Evolutionary conservation across 2,329 filamentous ascomycete genomes (phyloP).

Genomic region (Fusarium tjaetaba): DNA sequence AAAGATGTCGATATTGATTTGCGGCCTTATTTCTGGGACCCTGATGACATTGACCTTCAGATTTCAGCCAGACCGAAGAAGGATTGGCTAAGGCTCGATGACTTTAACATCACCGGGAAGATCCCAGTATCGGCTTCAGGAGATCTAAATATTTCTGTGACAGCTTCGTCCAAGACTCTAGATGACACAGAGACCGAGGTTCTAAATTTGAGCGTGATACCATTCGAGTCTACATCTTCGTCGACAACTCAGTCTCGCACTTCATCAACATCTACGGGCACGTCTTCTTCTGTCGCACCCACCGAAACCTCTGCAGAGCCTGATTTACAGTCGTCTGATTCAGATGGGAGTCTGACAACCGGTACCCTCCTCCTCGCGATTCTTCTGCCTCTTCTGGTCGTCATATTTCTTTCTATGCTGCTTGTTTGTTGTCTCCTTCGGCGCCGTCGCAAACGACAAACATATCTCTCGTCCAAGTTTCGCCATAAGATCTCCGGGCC

Average conservation of each 20-base stretch:
- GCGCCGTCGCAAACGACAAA: constrained; percentile 44
- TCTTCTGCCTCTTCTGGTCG: constrained; percentile 54
- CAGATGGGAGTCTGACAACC: constrained; percentile 43
- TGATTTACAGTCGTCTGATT: constrained; percentile 14
- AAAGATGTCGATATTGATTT: constrained; percentile 56
- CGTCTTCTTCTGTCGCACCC: constrained; percentile 38
- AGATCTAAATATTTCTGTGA: constrained; percentile 46
- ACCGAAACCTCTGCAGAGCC: constrained; percentile 29
- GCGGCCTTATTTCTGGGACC: constrained; percentile 53
- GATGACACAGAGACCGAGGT: constrained; percentile 50
- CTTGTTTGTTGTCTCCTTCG: constrained; percentile 49
- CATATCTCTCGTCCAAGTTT: constrained; percentile 44
- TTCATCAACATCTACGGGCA: constrained; percentile 22
- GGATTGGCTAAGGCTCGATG: constrained; percentile 57
- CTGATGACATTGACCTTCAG: constrained; percentile 51
- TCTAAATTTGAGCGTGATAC: constrained; percentile 50
- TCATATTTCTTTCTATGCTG: constrained; percentile 48
- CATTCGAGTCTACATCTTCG: constrained; percentile 38
- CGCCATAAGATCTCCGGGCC: constrained; percentile 49
- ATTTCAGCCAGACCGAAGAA: constrained; percentile 50
- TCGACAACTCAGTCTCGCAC: constrained; percentile 22
- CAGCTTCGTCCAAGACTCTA: constrained; percentile 48
- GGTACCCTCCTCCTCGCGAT: constrained; percentile 55
- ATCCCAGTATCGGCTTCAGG: constrained; percentile 51
- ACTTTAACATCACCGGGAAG: constrained; percentile 53